Evolutionary conservation across 768 basidiomycete species (phyloP).

Genomic region (Porpolomopsis calyptriformis): DNA sequence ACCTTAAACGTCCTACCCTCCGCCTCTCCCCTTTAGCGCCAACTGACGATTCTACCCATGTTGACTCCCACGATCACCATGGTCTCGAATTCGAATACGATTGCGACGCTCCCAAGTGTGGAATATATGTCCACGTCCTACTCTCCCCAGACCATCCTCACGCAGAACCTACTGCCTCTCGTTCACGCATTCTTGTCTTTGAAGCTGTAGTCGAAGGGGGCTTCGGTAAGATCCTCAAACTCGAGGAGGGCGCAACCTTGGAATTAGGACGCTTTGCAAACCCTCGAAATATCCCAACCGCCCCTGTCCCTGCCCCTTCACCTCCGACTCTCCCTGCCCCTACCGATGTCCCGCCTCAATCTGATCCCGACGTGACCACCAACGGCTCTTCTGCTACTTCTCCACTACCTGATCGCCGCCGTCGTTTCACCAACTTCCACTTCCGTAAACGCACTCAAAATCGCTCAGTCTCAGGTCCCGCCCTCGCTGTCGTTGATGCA

Average conservation of each 20-base stretch:
- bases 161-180: conserved; percentile 22
- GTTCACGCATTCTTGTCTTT: conserved; percentile 46
- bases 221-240: conserved; percentile 60
- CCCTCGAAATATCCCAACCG: conserved; percentile 9
- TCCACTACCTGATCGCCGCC: conserved; percentile 23
- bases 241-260: conserved; percentile 70
- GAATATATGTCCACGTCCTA: conserved; percentile 67
- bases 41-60: conserved; percentile 33
- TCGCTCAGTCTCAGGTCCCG: conserved; percentile 59
- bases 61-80: conserved; percentile 51
- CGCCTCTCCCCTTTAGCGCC: conserved; percentile 51
- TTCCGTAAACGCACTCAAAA: conserved; percentile 46
- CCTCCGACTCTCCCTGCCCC: background rate
- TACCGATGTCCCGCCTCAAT: background rate
- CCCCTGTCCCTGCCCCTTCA: background rate
- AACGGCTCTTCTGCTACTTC: conserved; percentile 8
- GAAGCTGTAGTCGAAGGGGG: conserved; percentile 69
- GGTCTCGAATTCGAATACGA: conserved; percentile 89
- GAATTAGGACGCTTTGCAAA: conserved; percentile 72
- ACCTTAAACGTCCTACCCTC: conserved; percentile 84
- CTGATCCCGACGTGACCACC: background rate
- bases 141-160: conserved; percentile 57
- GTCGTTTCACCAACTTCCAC: conserved; percentile 57
- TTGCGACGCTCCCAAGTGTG: conserved; percentile 78
- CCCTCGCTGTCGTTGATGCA: conserved; percentile 68